Percentiles rank a stretch among this genome's conserved stretches.
Evolutionary conservation across 129 eudicot genomes (phyloP).

Genomic region (Arctium minus): DNA sequence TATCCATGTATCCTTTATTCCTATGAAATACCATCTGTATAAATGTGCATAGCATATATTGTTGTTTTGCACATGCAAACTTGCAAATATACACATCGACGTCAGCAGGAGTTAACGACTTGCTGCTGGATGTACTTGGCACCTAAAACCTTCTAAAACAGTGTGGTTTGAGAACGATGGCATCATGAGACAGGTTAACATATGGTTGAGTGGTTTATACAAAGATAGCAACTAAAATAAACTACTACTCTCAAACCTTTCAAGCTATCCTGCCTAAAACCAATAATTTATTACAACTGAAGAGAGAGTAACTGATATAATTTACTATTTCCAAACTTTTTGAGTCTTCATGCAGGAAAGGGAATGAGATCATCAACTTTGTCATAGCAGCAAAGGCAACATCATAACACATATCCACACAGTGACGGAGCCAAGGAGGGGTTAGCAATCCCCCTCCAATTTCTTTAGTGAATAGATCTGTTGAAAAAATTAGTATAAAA

Average conservation of each 20-base stretch:
- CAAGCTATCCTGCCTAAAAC: too few species aligned
- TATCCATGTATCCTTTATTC: not conserved
- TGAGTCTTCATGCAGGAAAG: not conserved
- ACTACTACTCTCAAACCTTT: too few species aligned
- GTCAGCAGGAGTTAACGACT: not conserved
- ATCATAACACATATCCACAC: too few species aligned
- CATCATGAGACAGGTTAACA: too few species aligned
- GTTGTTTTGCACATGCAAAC: not conserved
- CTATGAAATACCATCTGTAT: not conserved
- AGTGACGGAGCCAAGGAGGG: too few species aligned
- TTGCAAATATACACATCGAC: not conserved
- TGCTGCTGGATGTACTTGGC: not conserved
- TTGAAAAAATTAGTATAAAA: too few species aligned
- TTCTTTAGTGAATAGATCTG: too few species aligned
- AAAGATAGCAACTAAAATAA: too few species aligned
- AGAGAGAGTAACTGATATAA: not conserved
- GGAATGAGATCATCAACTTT: not conserved
- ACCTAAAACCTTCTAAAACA: not conserved
- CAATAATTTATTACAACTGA: not conserved
- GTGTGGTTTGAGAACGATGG: too few species aligned
- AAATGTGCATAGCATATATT: not conserved
- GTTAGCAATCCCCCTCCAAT: too few species aligned
- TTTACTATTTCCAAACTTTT: not conserved
- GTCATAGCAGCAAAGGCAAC: too few species aligned
- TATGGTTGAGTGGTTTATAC: too few species aligned